phyloP scores from a whole-genome alignment of 2,329 filamentous ascomycete genomes.

The Trichoderma guizhouense region DNA sequence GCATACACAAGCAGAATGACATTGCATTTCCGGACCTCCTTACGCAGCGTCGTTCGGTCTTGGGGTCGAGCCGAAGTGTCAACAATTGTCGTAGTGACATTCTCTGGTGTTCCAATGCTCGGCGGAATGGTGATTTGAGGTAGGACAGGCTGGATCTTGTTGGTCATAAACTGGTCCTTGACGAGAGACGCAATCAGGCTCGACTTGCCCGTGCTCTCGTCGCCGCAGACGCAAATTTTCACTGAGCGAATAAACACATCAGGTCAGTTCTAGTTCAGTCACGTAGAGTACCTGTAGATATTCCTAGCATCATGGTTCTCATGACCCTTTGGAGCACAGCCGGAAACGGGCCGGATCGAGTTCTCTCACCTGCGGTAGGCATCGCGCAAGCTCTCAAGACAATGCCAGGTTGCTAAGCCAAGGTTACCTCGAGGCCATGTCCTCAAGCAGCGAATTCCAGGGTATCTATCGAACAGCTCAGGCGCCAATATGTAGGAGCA shows the following conservation, averaged over 20 bases:
- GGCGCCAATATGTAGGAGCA: not conserved
- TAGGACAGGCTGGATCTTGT: slow-evolving; percentile 91
- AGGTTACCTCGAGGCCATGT: slow-evolving; percentile 21
- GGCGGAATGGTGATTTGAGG: slow-evolving; percentile 94
- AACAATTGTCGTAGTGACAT: slow-evolving; percentile 95
- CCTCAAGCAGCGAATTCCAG: slow-evolving; percentile 14
- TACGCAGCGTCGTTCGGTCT: slow-evolving; percentile 83
- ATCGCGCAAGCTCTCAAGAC: slow-evolving; percentile 22
- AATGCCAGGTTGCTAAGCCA: slow-evolving; percentile 4
- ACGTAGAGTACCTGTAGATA: not conserved
- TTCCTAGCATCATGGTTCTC: not conserved
- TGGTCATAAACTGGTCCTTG: slow-evolving; percentile 93
- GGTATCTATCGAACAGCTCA: not conserved
- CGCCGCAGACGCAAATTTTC: slow-evolving; percentile 92
- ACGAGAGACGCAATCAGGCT: slow-evolving; percentile 92
- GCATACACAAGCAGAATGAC: slow-evolving; percentile 96
- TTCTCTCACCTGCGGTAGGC: slow-evolving; percentile 25
- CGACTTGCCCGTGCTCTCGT: slow-evolving; percentile 92
- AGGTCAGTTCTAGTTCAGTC: slow-evolving; percentile 1
- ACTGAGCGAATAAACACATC: slow-evolving; percentile 44
- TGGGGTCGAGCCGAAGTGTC: slow-evolving; percentile 95
- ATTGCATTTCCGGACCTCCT: slow-evolving; percentile 94
- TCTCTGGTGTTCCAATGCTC: slow-evolving; percentile 87
- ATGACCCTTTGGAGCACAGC: not conserved
- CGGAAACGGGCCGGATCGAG: not conserved